Conservation (phyloP, 1,139 yeast species). For the Saccharomyces hybrid region DNA sequence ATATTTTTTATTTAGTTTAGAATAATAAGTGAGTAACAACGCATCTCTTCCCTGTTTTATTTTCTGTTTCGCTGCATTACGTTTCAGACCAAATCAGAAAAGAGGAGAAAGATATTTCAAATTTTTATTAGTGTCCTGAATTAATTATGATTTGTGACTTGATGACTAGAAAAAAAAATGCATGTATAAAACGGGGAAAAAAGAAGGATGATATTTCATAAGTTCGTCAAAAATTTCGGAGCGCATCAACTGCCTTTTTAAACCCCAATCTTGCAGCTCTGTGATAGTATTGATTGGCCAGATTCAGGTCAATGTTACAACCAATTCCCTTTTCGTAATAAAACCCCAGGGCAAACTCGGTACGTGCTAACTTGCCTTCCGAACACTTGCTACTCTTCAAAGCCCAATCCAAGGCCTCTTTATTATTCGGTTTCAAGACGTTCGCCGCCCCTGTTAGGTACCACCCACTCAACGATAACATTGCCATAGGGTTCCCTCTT, state of each 20-base stretch:
- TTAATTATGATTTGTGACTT: background rate
- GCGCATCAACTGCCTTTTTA: conserved; percentile 39
- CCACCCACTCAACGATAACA: conserved; percentile 90
- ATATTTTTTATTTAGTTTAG: background rate
- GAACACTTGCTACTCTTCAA: conserved; percentile 63
- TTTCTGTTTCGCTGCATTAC: no score
- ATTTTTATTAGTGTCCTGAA: background rate
- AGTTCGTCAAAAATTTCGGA: background rate
- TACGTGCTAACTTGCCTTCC: conserved; percentile 69
- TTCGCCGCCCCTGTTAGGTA: conserved; percentile 75
- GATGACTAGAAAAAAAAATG: no score
- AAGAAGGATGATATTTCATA: background rate
- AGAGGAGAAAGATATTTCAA: background rate
- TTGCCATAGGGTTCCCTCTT: conserved; percentile 75
- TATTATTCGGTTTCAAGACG: conserved; percentile 60
- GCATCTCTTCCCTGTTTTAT: background rate
- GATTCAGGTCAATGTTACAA: conserved; percentile 39
- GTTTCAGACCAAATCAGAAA: no score
- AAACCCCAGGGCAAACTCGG: conserved; percentile 77
- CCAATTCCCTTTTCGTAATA: conserved; percentile 78
- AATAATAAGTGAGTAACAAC: background rate
- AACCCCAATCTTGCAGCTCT: conserved; percentile 57
- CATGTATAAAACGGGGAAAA: background rate
- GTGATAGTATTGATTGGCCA: conserved; percentile 47
- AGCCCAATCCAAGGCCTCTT: conserved; percentile 78